A percentile compares a stretch with the other conserved stretches of the same genome.
phyloP scores from a whole-genome alignment of 331 rosid species.

The Phaseolus coccineus region DNA sequence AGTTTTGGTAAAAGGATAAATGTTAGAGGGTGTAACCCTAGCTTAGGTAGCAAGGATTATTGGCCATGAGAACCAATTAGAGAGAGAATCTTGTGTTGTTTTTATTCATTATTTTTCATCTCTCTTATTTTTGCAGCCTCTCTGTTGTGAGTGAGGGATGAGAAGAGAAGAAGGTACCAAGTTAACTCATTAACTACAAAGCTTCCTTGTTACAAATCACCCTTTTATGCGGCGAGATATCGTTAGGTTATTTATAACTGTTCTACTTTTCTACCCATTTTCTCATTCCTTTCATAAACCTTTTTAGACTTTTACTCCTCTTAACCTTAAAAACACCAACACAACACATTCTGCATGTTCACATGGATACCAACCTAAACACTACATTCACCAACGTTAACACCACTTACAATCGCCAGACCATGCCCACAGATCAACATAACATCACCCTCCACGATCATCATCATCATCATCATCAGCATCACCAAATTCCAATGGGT shows the following conservation, averaged over 20 bases:
- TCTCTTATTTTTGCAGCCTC: slow-evolving; percentile 28
- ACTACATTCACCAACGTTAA: neutral
- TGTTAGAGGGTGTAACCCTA: slow-evolving; percentile 29
- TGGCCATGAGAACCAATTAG: slow-evolving; percentile 20
- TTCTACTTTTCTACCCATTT: neutral
- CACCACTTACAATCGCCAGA: slow-evolving; percentile 27
- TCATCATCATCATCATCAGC: neutral
- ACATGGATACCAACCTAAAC: slow-evolving; percentile 45
- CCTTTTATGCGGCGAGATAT: neutral
- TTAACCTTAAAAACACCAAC: neutral
- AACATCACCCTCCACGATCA: slow-evolving; percentile 9
- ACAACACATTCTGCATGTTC: neutral
- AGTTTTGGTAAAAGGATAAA: neutral
- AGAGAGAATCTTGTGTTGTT: neutral
- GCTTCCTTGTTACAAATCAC: too few species aligned
- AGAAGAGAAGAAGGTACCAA: too few species aligned
- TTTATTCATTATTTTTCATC: neutral
- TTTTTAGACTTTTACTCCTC: neutral
- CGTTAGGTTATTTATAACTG: neutral
- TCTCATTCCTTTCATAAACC: too few species aligned
- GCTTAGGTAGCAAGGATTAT: slow-evolving; percentile 40
- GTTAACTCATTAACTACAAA: neutral
- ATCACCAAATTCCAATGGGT: slow-evolving; percentile 28
- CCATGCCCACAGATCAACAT: slow-evolving; percentile 10
- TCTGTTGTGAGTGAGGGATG: neutral